phyloP scores from a whole-genome alignment of 306 rosid genomes.

The Cajanus cajan region DNA sequence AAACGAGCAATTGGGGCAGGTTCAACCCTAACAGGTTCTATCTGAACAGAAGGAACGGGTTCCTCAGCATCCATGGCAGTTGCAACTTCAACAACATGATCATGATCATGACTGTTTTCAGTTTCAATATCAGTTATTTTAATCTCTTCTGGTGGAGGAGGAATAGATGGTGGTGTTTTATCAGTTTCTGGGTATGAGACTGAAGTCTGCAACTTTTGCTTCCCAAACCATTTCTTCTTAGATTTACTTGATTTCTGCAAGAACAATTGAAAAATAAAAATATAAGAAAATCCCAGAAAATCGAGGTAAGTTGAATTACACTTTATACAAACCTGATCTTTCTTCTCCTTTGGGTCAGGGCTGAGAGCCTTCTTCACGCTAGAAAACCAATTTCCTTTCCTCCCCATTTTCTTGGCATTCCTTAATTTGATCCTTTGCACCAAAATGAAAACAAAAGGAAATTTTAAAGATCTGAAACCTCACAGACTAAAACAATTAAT shows the following conservation, averaged over 20 bases:
- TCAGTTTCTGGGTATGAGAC: slow-evolving; percentile 48
- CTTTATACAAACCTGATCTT: slow-evolving; percentile 49
- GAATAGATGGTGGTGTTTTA: slow-evolving; percentile 48
- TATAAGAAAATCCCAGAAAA: slow-evolving; percentile 19
- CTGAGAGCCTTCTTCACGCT: slow-evolving; percentile 93
- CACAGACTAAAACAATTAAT: slow-evolving; percentile 6
- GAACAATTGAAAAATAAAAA: not conserved
- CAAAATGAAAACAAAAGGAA: not conserved
- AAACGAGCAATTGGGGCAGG: slow-evolving; percentile 38
- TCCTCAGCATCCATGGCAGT: slow-evolving; percentile 30
- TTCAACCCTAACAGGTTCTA: slow-evolving; percentile 39
- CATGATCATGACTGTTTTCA: slow-evolving; percentile 46
- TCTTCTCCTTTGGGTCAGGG: slow-evolving; percentile 81
- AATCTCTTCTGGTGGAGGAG: slow-evolving; percentile 62
- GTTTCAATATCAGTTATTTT: slow-evolving; percentile 48
- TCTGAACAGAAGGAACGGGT: slow-evolving; percentile 39
- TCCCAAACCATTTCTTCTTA: slow-evolving; percentile 98
- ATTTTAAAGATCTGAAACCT: slow-evolving; percentile 34
- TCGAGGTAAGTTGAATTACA: not conserved
- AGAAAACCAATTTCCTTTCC: slow-evolving; percentile 96
- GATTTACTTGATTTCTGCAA: slow-evolving; percentile 65
- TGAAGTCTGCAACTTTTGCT: slow-evolving; percentile 56
- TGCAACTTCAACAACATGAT: slow-evolving; percentile 47
- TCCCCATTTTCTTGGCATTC: slow-evolving; percentile 88
- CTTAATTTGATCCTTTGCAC: slow-evolving; percentile 48